A percentile compares a stretch with the other conserved stretches of the same genome.
phyloP scores from a whole-genome alignment of 768 basidiomycete genomes.

The Trametes coccinea region DNA sequence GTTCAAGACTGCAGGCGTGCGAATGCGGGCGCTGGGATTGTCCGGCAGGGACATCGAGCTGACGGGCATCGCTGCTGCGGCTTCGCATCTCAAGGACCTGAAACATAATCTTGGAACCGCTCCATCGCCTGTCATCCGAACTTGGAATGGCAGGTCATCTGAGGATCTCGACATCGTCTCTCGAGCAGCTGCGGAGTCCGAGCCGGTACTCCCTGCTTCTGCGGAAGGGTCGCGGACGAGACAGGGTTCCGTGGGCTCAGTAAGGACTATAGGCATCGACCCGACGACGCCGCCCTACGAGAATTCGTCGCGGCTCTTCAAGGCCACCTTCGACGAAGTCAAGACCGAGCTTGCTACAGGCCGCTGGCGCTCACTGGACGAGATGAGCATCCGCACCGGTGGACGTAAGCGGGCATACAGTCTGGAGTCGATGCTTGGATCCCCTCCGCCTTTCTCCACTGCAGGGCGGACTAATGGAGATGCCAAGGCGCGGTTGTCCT shows the following conservation, averaged over 20 bases:
- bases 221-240: not conserved
- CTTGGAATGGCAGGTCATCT: constrained; percentile 40
- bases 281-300: constrained; percentile 57
- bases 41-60: constrained; percentile 69
- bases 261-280: constrained; percentile 41
- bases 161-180: constrained; percentile 18
- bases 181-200: constrained; percentile 3
- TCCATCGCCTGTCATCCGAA: constrained; percentile 26
- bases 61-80: constrained; percentile 83
- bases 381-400: constrained; percentile 27
- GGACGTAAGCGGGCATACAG: constrained; percentile 36
- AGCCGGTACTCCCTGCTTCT: not conserved
- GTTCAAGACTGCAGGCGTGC: constrained; percentile 82
- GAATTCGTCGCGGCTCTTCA: constrained; percentile 61
- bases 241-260: constrained; percentile 6
- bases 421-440: constrained; percentile 31
- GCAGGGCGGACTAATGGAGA: constrained; percentile 14
- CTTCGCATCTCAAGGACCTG: constrained; percentile 76
- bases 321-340: constrained; percentile 83
- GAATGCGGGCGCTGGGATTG: constrained; percentile 76
- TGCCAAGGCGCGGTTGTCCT: constrained; percentile 37
- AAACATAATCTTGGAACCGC: constrained; percentile 39
- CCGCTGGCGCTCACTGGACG: constrained; percentile 35
- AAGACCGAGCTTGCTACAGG: constrained; percentile 79
- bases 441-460: constrained; percentile 16